Evolutionary conservation across 2,329 filamentous ascomycete species (phyloP).

Genomic region (Fusarium globosum): DNA sequence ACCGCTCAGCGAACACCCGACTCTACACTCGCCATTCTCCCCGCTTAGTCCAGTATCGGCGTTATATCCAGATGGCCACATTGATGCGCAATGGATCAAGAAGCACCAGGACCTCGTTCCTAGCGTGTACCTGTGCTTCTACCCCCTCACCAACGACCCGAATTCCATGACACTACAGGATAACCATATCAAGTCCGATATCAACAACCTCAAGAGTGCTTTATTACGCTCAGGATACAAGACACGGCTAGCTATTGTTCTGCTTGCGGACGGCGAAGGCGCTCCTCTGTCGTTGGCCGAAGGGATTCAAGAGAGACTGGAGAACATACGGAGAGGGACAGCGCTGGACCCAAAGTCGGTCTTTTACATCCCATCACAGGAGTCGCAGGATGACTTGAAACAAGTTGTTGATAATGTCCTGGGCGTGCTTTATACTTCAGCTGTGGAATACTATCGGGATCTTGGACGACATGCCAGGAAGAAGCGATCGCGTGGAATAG

Average conservation of each 20-base stretch:
- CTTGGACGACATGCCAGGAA: constrained; percentile 91
- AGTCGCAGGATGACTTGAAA: constrained; percentile 76
- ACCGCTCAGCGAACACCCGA: constrained; percentile 58
- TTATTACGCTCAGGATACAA: constrained; percentile 79
- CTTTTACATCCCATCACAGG: constrained; percentile 83
- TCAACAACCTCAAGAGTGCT: constrained; percentile 78
- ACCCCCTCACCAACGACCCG: constrained; percentile 77
- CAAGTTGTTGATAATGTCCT: constrained; percentile 80
- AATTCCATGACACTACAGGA: constrained; percentile 83
- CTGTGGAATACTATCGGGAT: constrained; percentile 92
- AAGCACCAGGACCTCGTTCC: constrained; percentile 91
- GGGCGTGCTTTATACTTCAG: constrained; percentile 75
- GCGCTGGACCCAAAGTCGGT: constrained; percentile 85
- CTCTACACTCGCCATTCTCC: constrained; percentile 91
- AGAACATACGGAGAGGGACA: constrained; percentile 81
- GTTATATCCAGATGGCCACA: constrained; percentile 89
- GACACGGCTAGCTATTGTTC: constrained; percentile 78
- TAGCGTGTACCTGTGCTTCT: constrained; percentile 83
- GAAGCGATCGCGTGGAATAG: constrained; percentile 82
- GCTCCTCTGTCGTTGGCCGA: constrained; percentile 66
- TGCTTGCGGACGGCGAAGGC: constrained; percentile 48
- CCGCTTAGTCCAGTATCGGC: constrained; percentile 85
- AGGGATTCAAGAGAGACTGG: constrained; percentile 74
- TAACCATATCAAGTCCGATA: constrained; percentile 87
- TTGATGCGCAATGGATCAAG: constrained; percentile 83